A percentile compares a stretch with the other conserved stretches of the same genome.
Conservation (phyloP, 495 filamentous ascomycete genomes). For the Delitschia confertaspora region DNA sequence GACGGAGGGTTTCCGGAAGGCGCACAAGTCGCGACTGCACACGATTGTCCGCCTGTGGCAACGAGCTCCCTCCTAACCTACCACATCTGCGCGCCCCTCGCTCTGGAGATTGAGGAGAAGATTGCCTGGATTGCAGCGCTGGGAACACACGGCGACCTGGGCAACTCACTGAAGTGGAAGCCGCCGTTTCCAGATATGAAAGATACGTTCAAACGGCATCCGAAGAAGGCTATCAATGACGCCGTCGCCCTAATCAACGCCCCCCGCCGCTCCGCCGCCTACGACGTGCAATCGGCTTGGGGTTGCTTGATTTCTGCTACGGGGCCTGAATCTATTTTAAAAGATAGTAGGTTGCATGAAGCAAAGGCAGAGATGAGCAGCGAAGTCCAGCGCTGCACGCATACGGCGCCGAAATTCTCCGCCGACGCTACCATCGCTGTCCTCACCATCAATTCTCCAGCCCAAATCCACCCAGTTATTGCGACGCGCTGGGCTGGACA, state of each 20-base stretch:
- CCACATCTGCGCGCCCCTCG: slow-evolving; percentile 44
- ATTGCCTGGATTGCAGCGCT: slow-evolving; percentile 49
- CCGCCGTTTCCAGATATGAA: slow-evolving; percentile 52
- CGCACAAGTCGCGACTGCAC: slow-evolving; percentile 44
- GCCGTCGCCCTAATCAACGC: slow-evolving; percentile 51
- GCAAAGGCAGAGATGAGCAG: slow-evolving; percentile 44
- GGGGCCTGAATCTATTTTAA: slow-evolving; percentile 40
- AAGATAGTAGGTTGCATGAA: slow-evolving; percentile 36
- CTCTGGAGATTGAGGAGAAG: slow-evolving; percentile 34
- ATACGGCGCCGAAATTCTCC: slow-evolving; percentile 48
- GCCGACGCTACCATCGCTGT: slow-evolving; percentile 49
- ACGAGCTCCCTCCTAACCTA: slow-evolving; percentile 51
- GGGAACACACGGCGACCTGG: slow-evolving; percentile 53
- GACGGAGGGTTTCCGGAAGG: slow-evolving; percentile 45
- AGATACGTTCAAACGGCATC: slow-evolving; percentile 45
- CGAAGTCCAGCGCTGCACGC: slow-evolving; percentile 48
- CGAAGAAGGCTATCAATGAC: slow-evolving; percentile 48
- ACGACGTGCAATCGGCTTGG: slow-evolving; percentile 49
- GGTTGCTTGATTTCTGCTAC: slow-evolving; percentile 38
- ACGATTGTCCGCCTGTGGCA: slow-evolving; percentile 48
- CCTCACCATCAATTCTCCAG: slow-evolving; percentile 43
- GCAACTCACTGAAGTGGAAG: slow-evolving; percentile 48
- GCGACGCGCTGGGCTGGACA: slow-evolving; percentile 50
- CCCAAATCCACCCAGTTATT: slow-evolving; percentile 52
- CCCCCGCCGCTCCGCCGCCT: slow-evolving; percentile 46